Evolutionary conservation across 805 yeast genomes (phyloP).

Genomic region (Dipodascus geniculatus): DNA sequence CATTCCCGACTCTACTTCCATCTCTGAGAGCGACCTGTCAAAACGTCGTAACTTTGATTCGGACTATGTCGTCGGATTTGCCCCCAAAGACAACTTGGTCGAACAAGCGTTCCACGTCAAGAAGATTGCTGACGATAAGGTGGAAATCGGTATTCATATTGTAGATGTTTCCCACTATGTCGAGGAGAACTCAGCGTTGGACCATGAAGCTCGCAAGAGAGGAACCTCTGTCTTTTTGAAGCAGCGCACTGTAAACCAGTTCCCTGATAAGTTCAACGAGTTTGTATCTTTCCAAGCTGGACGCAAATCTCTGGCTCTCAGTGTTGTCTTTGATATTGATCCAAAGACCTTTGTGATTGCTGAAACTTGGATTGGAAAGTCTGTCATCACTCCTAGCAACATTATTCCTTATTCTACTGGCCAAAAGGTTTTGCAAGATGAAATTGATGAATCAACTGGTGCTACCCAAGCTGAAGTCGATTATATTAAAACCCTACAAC

Average conservation of each 20-base stretch:
- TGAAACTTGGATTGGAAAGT: constrained; percentile 66
- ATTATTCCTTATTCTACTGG: constrained; percentile 20
- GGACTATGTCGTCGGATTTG: constrained; percentile 51
- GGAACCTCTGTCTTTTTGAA: constrained; percentile 83
- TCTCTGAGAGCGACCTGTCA: constrained; percentile 18
- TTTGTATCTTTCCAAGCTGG: constrained; percentile 48
- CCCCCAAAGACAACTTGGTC: constrained; percentile 44
- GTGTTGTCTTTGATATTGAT: constrained; percentile 74
- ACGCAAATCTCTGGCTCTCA: constrained; percentile 51
- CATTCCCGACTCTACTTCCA: constrained; percentile 9
- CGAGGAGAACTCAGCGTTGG: constrained; percentile 63
- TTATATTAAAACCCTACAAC: constrained; percentile 49
- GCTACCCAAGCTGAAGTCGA: constrained; percentile 47
- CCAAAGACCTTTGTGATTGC: constrained; percentile 58
- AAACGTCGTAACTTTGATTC: constrained; percentile 42
- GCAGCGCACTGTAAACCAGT: constrained; percentile 54
- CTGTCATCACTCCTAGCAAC: constrained; percentile 53
- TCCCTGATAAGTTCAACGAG: constrained; percentile 52
- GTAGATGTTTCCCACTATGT: constrained; percentile 67
- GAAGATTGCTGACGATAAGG: constrained; percentile 42
- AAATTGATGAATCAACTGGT: constrained; percentile 3
- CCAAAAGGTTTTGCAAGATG: constrained; percentile 10
- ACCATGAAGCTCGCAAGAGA: constrained; percentile 82
- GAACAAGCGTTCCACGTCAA: constrained; percentile 83
- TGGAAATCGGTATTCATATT: constrained; percentile 78